Evolutionary conservation across 805 yeast genomes (phyloP).

Genomic region (Ogataea saltuana): DNA sequence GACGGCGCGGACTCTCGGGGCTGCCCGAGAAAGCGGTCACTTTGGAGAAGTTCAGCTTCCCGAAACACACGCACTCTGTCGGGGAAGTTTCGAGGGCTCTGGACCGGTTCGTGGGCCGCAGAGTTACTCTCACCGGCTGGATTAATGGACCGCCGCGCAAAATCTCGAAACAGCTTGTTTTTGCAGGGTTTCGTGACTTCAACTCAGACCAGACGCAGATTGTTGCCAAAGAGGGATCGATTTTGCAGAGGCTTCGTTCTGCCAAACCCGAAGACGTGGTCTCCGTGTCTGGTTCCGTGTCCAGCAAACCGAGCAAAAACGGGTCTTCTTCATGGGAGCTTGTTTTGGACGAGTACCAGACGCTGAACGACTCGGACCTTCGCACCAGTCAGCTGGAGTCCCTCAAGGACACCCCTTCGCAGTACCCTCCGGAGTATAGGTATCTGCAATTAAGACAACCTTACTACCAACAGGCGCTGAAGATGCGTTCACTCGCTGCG

Average conservation of each 20-base stretch:
- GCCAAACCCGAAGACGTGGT: conserved; percentile 76
- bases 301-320: conserved; percentile 38
- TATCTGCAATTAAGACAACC: conserved; percentile 75
- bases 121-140: conserved; percentile 77
- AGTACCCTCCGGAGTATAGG: conserved; percentile 77
- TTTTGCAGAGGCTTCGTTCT: conserved; percentile 42
- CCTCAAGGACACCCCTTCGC: conserved; percentile 52
- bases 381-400: conserved; percentile 66
- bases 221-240: conserved; percentile 40
- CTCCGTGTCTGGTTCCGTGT: conserved; percentile 56
- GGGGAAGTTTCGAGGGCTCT: conserved; percentile 17
- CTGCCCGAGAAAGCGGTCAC: background rate
- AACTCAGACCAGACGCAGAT: conserved; percentile 69
- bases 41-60: conserved; percentile 31
- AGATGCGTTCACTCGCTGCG: conserved; percentile 57
- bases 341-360: conserved; percentile 48
- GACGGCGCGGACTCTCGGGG: background rate
- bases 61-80: conserved; percentile 32
- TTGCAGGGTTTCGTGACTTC: conserved; percentile 74
- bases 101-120: conserved; percentile 12
- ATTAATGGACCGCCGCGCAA: conserved; percentile 72
- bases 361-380: conserved; percentile 61
- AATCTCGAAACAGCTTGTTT: conserved; percentile 61
- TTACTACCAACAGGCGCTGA: conserved; percentile 55
- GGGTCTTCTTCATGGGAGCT: conserved; percentile 53